Evolutionary conservation across 495 filamentous ascomycete genomes (phyloP).

Genomic region (Aeminium ludgeri): DNA sequence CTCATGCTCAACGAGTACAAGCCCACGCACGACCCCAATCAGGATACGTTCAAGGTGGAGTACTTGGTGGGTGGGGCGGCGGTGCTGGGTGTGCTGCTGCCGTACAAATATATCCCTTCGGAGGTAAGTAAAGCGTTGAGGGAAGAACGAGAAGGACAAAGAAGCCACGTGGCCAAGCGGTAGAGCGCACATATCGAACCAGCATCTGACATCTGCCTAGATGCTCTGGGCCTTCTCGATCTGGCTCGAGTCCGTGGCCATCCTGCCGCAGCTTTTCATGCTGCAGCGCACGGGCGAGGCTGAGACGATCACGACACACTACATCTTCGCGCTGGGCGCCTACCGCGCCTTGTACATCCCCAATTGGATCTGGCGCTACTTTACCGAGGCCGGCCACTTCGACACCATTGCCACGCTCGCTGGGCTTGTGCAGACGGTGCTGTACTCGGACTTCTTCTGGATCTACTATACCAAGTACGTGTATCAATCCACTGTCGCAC

Average conservation of each 20-base stretch:
- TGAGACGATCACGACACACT: conserved; percentile 95
- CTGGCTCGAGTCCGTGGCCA: conserved; percentile 92
- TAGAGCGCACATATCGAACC: no score
- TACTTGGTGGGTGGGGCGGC: conserved; percentile 71
- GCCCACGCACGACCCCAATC: conserved; percentile 85
- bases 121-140: conserved; percentile 31
- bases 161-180: no score
- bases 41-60: conserved; percentile 90
- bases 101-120: conserved; percentile 53
- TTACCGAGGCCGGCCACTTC: conserved; percentile 46
- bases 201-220: conserved; percentile 24
- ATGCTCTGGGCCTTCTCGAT: conserved; percentile 95
- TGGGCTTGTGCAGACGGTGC: conserved; percentile 77
- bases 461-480: conserved; percentile 91
- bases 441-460: conserved; percentile 99
- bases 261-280: conserved; percentile 95
- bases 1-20: conserved; percentile 93
- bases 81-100: conserved; percentile 65
- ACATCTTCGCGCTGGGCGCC: conserved; percentile 82
- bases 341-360: conserved; percentile 94
- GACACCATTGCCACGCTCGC: conserved; percentile 74
- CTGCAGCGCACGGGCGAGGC: conserved; percentile 92
- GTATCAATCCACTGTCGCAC: background rate
- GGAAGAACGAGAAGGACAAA: conserved; percentile 1
- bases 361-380: conserved; percentile 90